phyloP scores from a whole-genome alignment of 75 land plant genomes.

The Cryptomeria japonica region DNA sequence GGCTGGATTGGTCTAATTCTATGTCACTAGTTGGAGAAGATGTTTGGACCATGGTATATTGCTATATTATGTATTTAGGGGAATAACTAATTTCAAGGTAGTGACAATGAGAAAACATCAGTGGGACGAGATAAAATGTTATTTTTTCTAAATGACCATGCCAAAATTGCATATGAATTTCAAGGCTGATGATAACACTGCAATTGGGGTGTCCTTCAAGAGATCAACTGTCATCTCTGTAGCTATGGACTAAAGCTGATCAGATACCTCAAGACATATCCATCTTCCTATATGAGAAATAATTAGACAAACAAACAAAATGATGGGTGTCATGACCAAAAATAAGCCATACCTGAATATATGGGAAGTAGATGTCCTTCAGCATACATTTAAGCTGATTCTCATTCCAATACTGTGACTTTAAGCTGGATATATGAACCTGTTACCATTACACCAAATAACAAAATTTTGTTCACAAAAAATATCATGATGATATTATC shows the following conservation, averaged over 20 bases:
- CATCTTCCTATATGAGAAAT: not conserved
- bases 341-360: slow-evolving; percentile 64
- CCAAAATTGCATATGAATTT: not conserved
- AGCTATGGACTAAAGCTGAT: not conserved
- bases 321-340: too few relatives aligned
- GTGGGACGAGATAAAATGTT: too few relatives aligned
- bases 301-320: not conserved
- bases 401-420: slow-evolving; percentile 27
- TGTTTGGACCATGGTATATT: not conserved
- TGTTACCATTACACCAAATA: slow-evolving; percentile 14
- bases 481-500: not conserved
- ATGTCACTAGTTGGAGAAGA: not conserved
- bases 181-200: not conserved
- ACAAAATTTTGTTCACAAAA: not conserved
- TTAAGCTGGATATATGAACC: slow-evolving; percentile 39
- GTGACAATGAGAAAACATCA: too few relatives aligned
- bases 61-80: too few relatives aligned
- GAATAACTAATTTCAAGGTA: too few relatives aligned
- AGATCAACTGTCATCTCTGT: not conserved
- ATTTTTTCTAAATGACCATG: too few relatives aligned
- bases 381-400: slow-evolving; percentile 48
- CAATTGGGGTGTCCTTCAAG: not conserved
- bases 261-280: not conserved
- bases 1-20: not conserved
- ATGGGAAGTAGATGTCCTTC: slow-evolving; percentile 77